phyloP scores from a whole-genome alignment of 2,329 filamentous ascomycete species.

The Cordyceps tenuipes region DNA sequence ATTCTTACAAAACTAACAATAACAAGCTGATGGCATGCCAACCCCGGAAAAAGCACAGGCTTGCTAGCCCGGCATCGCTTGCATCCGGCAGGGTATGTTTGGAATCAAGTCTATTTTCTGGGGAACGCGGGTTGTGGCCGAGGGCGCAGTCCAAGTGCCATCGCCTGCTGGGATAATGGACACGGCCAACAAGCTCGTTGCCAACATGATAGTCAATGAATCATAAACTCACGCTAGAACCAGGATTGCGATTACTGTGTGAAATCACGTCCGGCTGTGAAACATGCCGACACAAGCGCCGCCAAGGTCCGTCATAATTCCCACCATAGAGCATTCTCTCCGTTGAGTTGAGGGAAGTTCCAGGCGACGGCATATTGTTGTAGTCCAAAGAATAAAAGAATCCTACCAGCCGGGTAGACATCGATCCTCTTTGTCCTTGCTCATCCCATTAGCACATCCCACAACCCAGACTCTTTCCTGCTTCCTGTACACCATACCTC shows the following conservation, averaged over 20 bases:
- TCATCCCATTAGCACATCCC: neutral
- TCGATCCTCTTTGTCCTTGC: too few species aligned
- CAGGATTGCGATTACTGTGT: neutral
- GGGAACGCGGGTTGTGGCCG: too few species aligned
- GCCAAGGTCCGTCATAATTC: too few species aligned
- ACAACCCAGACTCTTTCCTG: neutral
- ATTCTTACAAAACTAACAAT: neutral
- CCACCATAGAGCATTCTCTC: neutral
- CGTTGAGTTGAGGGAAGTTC: neutral
- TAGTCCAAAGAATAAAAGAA: neutral
- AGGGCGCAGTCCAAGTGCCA: too few species aligned
- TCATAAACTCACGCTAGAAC: neutral
- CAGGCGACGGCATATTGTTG: neutral
- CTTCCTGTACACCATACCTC: neutral
- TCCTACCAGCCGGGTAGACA: neutral
- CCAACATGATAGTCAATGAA: neutral
- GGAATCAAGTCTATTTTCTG: neutral
- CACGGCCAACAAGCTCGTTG: neutral
- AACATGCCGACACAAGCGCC: neutral
- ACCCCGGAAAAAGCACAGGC: neutral
- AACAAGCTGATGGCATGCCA: neutral
- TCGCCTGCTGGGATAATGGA: too few species aligned
- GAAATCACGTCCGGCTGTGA: neutral
- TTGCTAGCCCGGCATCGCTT: neutral
- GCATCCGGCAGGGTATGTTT: slow-evolving; percentile 2